A percentile compares a stretch with the other conserved stretches of the same genome.
These are phyloP conservation scores for Aspergillus arachidicola DNA, from an alignment of 2,329 filamentous ascomycete genomes.

Conservation along the genomic window DNA sequence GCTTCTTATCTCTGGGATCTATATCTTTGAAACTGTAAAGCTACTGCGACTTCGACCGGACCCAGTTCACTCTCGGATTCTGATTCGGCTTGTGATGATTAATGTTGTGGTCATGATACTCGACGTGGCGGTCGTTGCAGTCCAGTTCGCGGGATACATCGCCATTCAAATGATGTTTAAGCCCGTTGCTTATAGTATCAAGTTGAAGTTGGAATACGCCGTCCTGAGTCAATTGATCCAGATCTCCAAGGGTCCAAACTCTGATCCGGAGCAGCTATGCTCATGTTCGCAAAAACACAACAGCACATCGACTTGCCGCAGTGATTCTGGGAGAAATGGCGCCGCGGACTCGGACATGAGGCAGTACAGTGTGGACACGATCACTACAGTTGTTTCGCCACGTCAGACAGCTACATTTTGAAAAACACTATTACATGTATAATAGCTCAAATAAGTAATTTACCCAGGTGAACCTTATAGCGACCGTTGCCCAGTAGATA, in stretches of 20 bases:
- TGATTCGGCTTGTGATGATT: conserved; percentile 53
- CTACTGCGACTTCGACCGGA: conserved; percentile 37
- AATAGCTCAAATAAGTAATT: fast-evolving
- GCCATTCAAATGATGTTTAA: conserved; percentile 45
- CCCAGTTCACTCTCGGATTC: conserved; percentile 23
- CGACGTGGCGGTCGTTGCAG: conserved; percentile 46
- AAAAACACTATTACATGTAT: neutral
- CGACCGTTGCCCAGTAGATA: neutral
- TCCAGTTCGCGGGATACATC: conserved; percentile 44
- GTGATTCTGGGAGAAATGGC: neutral
- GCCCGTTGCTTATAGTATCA: conserved; percentile 39
- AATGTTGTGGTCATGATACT: conserved; percentile 52
- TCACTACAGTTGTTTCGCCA: neutral
- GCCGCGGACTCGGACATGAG: neutral
- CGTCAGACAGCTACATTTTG: neutral
- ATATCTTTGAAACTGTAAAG: conserved; percentile 53
- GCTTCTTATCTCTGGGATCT: conserved; percentile 51
- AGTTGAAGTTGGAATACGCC: conserved; percentile 58
- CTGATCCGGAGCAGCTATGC: neutral
- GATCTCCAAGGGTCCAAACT: conserved; percentile 15
- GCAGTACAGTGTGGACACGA: neutral
- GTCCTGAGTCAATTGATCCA: conserved; percentile 52
- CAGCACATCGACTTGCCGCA: neutral
- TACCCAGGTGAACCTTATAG: neutral
- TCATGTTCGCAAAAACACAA: neutral